These are phyloP conservation scores for Capsicum pubescens DNA, from an alignment of 257 asterid genomes.

Conservation along the genomic window DNA sequence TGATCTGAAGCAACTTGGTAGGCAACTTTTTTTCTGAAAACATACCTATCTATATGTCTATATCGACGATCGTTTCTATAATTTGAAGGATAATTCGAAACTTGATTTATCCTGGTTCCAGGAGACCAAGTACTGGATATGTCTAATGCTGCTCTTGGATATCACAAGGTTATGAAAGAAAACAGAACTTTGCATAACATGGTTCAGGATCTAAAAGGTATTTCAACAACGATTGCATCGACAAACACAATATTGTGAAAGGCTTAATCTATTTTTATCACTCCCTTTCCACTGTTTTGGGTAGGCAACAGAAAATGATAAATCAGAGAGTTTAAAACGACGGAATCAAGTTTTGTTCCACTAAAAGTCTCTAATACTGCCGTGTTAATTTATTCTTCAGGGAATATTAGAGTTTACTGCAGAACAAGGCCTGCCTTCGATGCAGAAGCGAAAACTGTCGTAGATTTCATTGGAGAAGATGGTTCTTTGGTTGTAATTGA, in stretches of 20 bases:
- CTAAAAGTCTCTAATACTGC: constrained; percentile 8
- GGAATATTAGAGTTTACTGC: constrained; percentile 94
- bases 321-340: background rate
- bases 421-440: constrained; percentile 68
- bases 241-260: background rate
- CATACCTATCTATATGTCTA: background rate
- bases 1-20: constrained; percentile 81
- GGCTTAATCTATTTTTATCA: background rate
- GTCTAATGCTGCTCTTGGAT: constrained; percentile 81
- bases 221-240: background rate
- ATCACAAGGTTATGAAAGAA: constrained; percentile 80
- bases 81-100: background rate
- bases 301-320: background rate
- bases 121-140: constrained; percentile 77
- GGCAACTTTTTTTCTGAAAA: background rate
- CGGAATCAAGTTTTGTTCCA: background rate
- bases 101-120: constrained; percentile 45
- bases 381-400: constrained; percentile 39
- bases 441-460: constrained; percentile 46
- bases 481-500: constrained; percentile 74
- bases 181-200: constrained; percentile 78
- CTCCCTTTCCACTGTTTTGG: background rate
- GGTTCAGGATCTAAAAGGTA: constrained; percentile 94
- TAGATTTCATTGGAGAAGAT: constrained; percentile 76
- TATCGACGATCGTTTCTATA: background rate